Evolutionary conservation across 352 stramenopile genomes (phyloP).

Genomic region (Globisporangium nodosum): DNA sequence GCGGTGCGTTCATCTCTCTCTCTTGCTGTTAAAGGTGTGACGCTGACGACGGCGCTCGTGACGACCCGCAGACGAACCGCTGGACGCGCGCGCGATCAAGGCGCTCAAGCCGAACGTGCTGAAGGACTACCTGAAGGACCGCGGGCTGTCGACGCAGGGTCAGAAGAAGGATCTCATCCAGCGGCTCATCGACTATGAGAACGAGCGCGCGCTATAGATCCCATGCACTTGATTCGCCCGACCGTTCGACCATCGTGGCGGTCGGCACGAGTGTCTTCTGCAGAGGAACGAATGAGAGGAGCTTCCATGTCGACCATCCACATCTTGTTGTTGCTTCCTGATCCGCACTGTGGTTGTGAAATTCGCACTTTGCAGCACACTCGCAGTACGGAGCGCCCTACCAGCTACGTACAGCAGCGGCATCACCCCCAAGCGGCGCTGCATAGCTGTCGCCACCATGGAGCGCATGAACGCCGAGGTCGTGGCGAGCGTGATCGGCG

Average conservation of each 20-base stretch:
- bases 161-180: slow-evolving; percentile 89
- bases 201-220: slow-evolving; percentile 77
- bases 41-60: not conserved
- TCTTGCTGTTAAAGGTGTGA: not conserved
- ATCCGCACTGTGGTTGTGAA: not conserved
- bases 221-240: not conserved
- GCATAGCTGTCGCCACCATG: slow-evolving; percentile 20
- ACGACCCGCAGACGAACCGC: slow-evolving; percentile 46
- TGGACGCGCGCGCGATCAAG: slow-evolving; percentile 84
- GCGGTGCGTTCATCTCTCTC: slow-evolving; percentile 30
- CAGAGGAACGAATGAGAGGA: not conserved
- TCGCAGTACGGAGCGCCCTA: not conserved
- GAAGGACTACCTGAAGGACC: slow-evolving; percentile 88
- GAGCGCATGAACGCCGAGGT: slow-evolving; percentile 67
- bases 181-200: slow-evolving; percentile 85
- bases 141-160: slow-evolving; percentile 74
- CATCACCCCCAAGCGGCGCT: not conserved
- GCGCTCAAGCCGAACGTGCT: slow-evolving; percentile 80
- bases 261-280: slow-evolving; percentile 1
- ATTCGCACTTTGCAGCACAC: not conserved
- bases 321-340: not conserved
- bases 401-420: too few relatives aligned
- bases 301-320: not conserved
- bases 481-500: slow-evolving; percentile 73
- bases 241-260: not conserved